Evolutionary conservation across 2,329 filamentous ascomycete species (phyloP), one percentile per base, ranked within the genome.

Genomic region (Paraconiothyrium sp.): DNA sequence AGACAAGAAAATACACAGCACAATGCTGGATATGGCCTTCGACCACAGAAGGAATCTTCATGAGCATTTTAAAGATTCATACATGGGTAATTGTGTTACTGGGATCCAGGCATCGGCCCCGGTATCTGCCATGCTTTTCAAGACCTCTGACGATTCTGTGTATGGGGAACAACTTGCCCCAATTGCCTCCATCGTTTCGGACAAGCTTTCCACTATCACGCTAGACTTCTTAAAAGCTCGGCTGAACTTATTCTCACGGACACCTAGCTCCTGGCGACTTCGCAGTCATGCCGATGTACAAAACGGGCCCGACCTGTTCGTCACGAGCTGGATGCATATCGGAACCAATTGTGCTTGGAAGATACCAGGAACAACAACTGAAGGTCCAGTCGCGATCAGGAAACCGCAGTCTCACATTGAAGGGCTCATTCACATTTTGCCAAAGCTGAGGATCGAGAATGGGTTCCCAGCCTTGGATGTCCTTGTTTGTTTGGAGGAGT

Each of bases 251-350:
- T 56, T 68, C 22, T 58, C 61, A 4, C 22, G 54, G 5, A 55
- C 52, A 11, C 32, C 44, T 3, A 32, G 61, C 54, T 9, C 57
- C 50, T 13, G 30, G 39, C n/a, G 58, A 54, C 47, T 55, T 30
- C 48, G 59, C 2, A 58, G 63, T 0, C 51, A 60, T 13, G 56
- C 66, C 41, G 48, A 56, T 1, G 64, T 66, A 1, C 43, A 43
- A 10, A 67, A 70, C 24, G 73, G 72, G 1, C 68, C 71, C 1
- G 71, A 75, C 39, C 35, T 75, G 3, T 74, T 70, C 37, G 66
- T 75, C n/a, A 72, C 72, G 0, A 72, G 66, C 27, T 76, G 72
- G 73, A 62, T 67, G 58, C 50, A 73, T 34, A 70, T 74, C 30
- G 68, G 68, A 2, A 67, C 63, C 0, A 67, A 72, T 11, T 48